Percentiles rank a stretch among this genome's conserved stretches.
Evolutionary conservation across 371 early-diverging fungal species (phyloP).

Genomic region (Thermomucor indicae-seudaticae): DNA sequence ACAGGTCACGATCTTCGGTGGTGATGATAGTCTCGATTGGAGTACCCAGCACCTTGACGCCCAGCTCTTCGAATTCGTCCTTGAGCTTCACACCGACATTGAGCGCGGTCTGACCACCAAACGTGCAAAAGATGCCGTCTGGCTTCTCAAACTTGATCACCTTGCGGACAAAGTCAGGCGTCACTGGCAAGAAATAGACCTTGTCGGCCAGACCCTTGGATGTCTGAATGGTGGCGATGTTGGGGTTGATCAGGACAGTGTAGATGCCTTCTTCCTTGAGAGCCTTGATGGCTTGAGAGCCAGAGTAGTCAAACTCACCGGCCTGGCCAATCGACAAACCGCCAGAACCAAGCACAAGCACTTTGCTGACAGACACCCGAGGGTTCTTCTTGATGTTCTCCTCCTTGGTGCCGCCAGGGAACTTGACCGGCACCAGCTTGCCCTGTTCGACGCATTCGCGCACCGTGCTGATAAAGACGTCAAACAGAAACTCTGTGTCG

Average conservation of each 20-base stretch:
- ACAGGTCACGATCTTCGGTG: slow-evolving; percentile 94
- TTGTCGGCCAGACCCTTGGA: slow-evolving; percentile 91
- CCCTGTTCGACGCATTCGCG: slow-evolving; percentile 69
- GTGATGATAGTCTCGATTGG: slow-evolving; percentile 86
- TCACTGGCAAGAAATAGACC: slow-evolving; percentile 94
- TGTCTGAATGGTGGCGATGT: slow-evolving; percentile 97
- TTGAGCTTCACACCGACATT: slow-evolving; percentile 89
- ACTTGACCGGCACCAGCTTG: slow-evolving; percentile 67
- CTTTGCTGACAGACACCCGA: slow-evolving; percentile 66
- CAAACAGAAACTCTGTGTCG: slow-evolving; percentile 94
- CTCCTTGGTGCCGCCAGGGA: slow-evolving; percentile 63
- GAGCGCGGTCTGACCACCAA: slow-evolving; percentile 95
- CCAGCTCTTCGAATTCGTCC: slow-evolving; percentile 78
- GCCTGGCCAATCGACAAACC: slow-evolving; percentile 97
- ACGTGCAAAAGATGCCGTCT: slow-evolving; percentile 92
- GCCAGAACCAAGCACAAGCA: slow-evolving; percentile 94
- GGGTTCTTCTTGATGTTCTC: slow-evolving; percentile 54
- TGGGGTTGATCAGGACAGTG: slow-evolving; percentile 93
- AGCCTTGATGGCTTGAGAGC: slow-evolving; percentile 95
- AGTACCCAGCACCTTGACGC: slow-evolving; percentile 92
- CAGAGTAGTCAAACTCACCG: slow-evolving; percentile 98
- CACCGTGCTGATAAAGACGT: slow-evolving; percentile 81
- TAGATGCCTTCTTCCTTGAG: slow-evolving; percentile 92
- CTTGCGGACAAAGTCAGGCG: slow-evolving; percentile 89
- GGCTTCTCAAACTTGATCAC: slow-evolving; percentile 91